Conservation (phyloP, 208 protist genomes). For the Naegleria lovaniensis region DNA sequence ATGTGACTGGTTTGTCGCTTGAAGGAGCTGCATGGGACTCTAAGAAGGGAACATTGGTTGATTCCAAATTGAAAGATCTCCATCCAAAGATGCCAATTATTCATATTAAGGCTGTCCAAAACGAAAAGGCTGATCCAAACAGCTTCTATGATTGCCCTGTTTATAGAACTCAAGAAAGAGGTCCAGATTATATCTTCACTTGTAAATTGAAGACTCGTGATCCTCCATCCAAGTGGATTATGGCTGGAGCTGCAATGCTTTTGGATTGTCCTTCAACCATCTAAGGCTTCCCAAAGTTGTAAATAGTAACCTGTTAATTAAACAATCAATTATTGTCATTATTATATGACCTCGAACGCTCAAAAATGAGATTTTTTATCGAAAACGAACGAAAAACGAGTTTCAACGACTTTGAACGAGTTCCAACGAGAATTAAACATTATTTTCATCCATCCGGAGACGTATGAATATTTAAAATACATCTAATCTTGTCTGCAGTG, state of each 20-base stretch:
- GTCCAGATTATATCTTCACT: constrained; percentile 86
- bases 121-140: constrained; percentile 54
- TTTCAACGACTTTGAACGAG: too few relatives aligned
- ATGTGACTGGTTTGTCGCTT: constrained; percentile 89
- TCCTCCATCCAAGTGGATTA: constrained; percentile 87
- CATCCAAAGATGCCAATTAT: constrained; percentile 88
- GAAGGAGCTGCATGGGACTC: constrained; percentile 95
- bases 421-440: too few relatives aligned
- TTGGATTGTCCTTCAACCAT: constrained; percentile 49
- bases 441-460: too few relatives aligned
- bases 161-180: constrained; percentile 90
- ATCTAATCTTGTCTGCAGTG: too few relatives aligned
- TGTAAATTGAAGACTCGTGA: constrained; percentile 90
- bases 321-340: too few relatives aligned
- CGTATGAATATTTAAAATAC: too few relatives aligned
- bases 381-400: not conserved
- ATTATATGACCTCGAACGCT: too few relatives aligned
- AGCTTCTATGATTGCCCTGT: constrained; percentile 88
- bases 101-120: constrained; percentile 76
- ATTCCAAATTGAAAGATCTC: constrained; percentile 84
- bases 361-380: too few relatives aligned
- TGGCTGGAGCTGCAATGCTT: constrained; percentile 90
- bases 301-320: too few relatives aligned
- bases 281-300: too few relatives aligned
- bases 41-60: constrained; percentile 70